A percentile compares a stretch with the other conserved stretches of the same genome.
phyloP scores from a whole-genome alignment of 805 yeast species.

The Tetrapisispora arboricola region DNA sequence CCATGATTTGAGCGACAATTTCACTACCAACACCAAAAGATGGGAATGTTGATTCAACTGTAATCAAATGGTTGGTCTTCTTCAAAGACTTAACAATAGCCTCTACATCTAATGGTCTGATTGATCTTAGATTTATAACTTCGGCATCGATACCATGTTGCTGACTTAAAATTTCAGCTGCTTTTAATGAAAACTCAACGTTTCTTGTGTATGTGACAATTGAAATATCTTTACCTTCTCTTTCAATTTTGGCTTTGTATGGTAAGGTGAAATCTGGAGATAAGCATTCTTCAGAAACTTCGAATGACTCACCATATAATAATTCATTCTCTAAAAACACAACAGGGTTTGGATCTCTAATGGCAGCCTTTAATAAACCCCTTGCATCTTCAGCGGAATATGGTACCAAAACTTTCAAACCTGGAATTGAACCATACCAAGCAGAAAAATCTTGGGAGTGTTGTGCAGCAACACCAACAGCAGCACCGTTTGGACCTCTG shows the following conservation, averaged over 20 bases:
- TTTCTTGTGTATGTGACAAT: slow-evolving; percentile 88
- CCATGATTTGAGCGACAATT: slow-evolving; percentile 96
- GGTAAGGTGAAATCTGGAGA: slow-evolving; percentile 87
- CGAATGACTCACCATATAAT: slow-evolving; percentile 84
- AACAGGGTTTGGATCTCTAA: slow-evolving; percentile 98
- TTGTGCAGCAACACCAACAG: slow-evolving; percentile 99
- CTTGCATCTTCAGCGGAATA: slow-evolving; percentile 92
- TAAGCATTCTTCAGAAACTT: slow-evolving; percentile 78
- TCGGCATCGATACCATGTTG: slow-evolving; percentile 85
- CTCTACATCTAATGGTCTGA: slow-evolving; percentile 90
- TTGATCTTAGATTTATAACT: slow-evolving; percentile 90
- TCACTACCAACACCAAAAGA: slow-evolving; percentile 98
- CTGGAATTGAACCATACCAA: slow-evolving; percentile 98
- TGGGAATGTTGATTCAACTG: slow-evolving; percentile 97
- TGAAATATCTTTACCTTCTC: slow-evolving; percentile 83
- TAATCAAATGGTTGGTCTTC: slow-evolving; percentile 92
- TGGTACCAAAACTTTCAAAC: slow-evolving; percentile 93
- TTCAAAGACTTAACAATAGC: slow-evolving; percentile 79
- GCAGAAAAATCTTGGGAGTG: slow-evolving; percentile 97
- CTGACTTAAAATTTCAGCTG: slow-evolving; percentile 79
- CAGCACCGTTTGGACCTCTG: slow-evolving; percentile 99
- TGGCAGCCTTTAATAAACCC: slow-evolving; percentile 92
- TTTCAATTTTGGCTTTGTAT: slow-evolving; percentile 89
- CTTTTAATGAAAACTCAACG: slow-evolving; percentile 74
- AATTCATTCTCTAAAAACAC: slow-evolving; percentile 94